Evolutionary conservation across 2,329 filamentous ascomycete genomes (phyloP), one percentile per base, ranked within the genome.

Genomic region (Paraphoma sp.): DNA sequence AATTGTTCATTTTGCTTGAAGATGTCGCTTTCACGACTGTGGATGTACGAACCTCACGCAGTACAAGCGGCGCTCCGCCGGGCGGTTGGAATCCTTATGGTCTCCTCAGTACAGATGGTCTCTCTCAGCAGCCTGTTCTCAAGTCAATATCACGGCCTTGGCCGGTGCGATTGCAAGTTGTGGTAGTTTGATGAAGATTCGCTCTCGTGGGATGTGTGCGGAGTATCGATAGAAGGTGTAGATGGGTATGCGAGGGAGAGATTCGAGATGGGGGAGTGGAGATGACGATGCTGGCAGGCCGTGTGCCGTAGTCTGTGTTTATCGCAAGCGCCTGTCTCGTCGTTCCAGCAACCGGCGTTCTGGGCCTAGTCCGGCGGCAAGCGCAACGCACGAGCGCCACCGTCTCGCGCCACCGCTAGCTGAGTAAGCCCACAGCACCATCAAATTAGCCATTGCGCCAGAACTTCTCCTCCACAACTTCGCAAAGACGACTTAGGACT

Each of bases 31-130:
- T 45, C 18, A 9, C 31, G 9, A 36, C 30, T 12, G 8, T 45
- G 33, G 29, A 16, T 48, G 43, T 44, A 68, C 81, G 67, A 77
- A 92, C 90, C 89, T 93, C 89, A 88, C 89, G 88, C 89, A 92
- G 87, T 85, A 87, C 88, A 89, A 91, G 88, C 88, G 87, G 88
- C 86, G 75, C 67, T 84, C 85, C 87, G 89, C 89, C 89, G 89
- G 90, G 89, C 88, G 78, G 75, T 74, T 79, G 73, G 76, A 74
- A 72, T 79, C 69, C 69, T 79, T 80, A 80, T 71, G 69, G 75
- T 72, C 66, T 75, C 75, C 71, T 78, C 80, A 76, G 69, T 76
- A 75, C 73, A 76, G 71, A 65, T 71, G 70, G 69, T 74, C 72
- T 76, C 71, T 75, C 72, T 69, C 68, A 69, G 64, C 58, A 72